A percentile compares a stretch with the other conserved stretches of the same genome.
These are phyloP conservation scores for Hygrophoropsis aurantiaca DNA, from an alignment of 768 basidiomycete species.

Conservation along the genomic window DNA sequence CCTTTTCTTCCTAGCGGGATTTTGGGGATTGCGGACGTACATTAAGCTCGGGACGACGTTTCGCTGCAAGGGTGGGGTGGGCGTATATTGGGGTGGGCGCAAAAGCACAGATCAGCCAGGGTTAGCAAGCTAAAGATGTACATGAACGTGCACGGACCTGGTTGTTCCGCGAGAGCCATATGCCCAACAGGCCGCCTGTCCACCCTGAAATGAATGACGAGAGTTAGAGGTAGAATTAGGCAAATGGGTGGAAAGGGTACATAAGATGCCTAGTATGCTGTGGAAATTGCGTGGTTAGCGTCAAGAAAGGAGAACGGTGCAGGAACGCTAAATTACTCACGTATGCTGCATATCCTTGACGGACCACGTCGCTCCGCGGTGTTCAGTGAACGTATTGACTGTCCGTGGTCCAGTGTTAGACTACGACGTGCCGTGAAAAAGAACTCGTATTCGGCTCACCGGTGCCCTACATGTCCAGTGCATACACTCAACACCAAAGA, in stretches of 20 bases:
- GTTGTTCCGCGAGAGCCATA: constrained; percentile 77
- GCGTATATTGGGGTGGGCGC: no score
- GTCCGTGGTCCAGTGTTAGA: constrained; percentile 8
- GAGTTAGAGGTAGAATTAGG: background rate
- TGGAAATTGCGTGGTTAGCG: constrained; percentile 1
- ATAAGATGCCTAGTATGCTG: constrained; percentile 73
- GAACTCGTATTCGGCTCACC: constrained; percentile 40
- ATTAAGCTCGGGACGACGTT: constrained; percentile 81
- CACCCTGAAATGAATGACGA: constrained; percentile 62
- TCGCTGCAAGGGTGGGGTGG: constrained; percentile 40
- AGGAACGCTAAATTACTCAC: constrained; percentile 53
- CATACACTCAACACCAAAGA: background rate
- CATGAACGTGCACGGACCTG: no score
- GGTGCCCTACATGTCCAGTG: constrained; percentile 45
- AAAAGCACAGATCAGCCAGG: no score
- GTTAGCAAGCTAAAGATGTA: no score
- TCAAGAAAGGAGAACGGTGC: background rate
- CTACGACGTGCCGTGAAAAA: no score
- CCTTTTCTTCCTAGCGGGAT: background rate
- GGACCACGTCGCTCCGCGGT: constrained; percentile 78
- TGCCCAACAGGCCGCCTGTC: constrained; percentile 88
- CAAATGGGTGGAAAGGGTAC: constrained; percentile 38
- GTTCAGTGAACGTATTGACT: constrained; percentile 94
- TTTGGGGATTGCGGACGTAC: constrained; percentile 40
- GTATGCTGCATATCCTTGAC: constrained; percentile 96